Base-by-base conservation (phyloP, 495 filamentous ascomycete genomes). In the Cercophora samala region DNA sequence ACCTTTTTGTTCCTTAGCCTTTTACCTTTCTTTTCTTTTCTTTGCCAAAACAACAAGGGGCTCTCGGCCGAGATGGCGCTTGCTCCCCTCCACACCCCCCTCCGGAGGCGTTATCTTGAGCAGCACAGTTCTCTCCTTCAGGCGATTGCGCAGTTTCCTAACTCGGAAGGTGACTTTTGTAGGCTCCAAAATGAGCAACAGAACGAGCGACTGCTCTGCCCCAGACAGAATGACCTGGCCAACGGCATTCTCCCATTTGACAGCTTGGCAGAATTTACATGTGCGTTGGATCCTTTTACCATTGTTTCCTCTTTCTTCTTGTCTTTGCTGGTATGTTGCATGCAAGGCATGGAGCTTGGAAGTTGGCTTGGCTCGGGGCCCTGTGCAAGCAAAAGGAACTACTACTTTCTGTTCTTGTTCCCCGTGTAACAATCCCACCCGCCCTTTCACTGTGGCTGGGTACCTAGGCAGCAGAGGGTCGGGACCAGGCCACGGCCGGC, bases 361-460 rank as follows among this genome's bases (percentile, higher is more conserved):
- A 23, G 22, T 37, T 32, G 22, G 29, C 24, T 6, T 5, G 15
- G 23, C 58, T n/a, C n/a, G n/a, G n/a, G n/a, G n/a, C n/a, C n/a
- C n/a, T n/a, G n/a, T n/a, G n/a, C n/a, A n/a, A n/a, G n/a, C 5
- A 23, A 61, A 56, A 37, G 19, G 58, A 60, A 24, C 13, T 68
- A 64, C 66, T 61, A 68, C 66, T 68, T 68, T 64, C 62, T 68
- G 66, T 68, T 68, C 66, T 54, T 64, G 62, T 60, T 3, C 9
- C 21, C 17, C 3, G 62, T 68, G 66, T 61, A 61, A 64, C 62
- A 6, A 56, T 22, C 15, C 58, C 18, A 66, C 15, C 25, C 60
- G 29, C 9, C 17, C 25, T 37, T 32, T 37, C 13, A 11, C 15
- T 29, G 25, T 42, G 32, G 11, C 18, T 25, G n/a, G 29, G 53